These are phyloP conservation scores for Ogataea methylovora DNA, from an alignment of 805 yeast genomes.

Conservation along the genomic window DNA sequence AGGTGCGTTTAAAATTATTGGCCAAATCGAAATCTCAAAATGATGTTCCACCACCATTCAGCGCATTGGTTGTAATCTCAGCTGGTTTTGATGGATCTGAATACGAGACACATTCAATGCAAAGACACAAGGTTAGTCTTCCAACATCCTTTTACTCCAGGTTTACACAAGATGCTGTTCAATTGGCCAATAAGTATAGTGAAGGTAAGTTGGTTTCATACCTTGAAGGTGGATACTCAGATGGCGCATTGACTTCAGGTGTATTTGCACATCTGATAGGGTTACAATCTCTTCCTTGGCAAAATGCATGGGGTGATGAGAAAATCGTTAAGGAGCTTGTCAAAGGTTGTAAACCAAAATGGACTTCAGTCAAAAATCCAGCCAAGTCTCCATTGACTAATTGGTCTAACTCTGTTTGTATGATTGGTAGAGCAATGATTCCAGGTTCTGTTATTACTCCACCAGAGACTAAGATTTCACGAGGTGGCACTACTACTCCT, in stretches of 20 bases:
- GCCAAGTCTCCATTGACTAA: not conserved
- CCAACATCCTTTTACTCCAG: slow-evolving; percentile 73
- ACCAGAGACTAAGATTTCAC: too few relatives aligned
- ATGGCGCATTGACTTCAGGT: slow-evolving; percentile 73
- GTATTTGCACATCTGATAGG: slow-evolving; percentile 75
- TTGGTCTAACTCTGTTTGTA: slow-evolving; percentile 30
- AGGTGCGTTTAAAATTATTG: slow-evolving; percentile 21
- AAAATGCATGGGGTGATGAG: slow-evolving; percentile 55
- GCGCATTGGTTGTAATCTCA: slow-evolving; percentile 60
- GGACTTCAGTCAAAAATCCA: slow-evolving; percentile 26
- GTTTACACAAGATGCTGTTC: slow-evolving; percentile 68
- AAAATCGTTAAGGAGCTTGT: slow-evolving; percentile 57
- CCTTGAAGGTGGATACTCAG: slow-evolving; percentile 83
- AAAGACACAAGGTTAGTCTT: slow-evolving; percentile 72
- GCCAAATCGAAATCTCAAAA: slow-evolving; percentile 25
- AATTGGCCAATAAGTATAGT: slow-evolving; percentile 51
- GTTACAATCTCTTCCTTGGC: slow-evolving; percentile 50
- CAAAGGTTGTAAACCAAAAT: slow-evolving; percentile 60
- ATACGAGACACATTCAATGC: slow-evolving; percentile 77
- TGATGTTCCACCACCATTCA: slow-evolving; percentile 32
- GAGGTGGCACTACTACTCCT: too few relatives aligned
- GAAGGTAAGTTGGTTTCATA: slow-evolving; percentile 59
- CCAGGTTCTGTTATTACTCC: too few relatives aligned
- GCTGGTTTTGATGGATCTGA: slow-evolving; percentile 90
- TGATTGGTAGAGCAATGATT: slow-evolving; percentile 55